Base-by-base conservation (phyloP, 148 eudicot species). In the Amaranthus cruentus region DNA sequence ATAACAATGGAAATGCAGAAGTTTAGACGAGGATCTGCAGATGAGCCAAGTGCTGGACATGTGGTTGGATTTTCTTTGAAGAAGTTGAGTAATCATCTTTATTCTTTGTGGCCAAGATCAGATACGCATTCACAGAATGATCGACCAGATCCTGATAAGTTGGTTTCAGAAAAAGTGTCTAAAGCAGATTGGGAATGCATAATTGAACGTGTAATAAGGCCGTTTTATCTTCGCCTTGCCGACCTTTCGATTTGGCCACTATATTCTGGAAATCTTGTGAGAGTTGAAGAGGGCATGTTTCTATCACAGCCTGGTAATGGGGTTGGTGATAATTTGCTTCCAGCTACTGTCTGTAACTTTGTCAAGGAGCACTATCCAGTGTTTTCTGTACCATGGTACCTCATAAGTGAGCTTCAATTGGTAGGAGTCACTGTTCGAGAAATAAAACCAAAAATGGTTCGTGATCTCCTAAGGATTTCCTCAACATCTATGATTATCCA, bases 351-450 rank as follows among this genome's bases (percentile, higher is more conserved):
- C 65, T 95, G 99, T 84, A 86, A 87, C 56, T 95, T 95, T 82
- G 99, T 95, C 73, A 95, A 92, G 80, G 97, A 95, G 79, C 99
- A 91, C 81, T 91, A 95, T 85, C 99, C 97, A 55, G 99, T 95
- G 60, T 95, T 95, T 85, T 90, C 96, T 71, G 96, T 95, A 43
- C 99, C 99, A 15, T 95, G 99, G 99, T 93, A 95, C 76, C 79
- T 95, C 83, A 87, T 95, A 76, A 84, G 88, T 84, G 99, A 95
- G 82, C 88, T 95, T 73, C 92, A 88, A 79, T 88, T 89, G 11
- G 87, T 92, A 58, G 99, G 96, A 49, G 80, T 95, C 53, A 72
- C 79, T 55, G 94, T 92, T 73, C 87, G 93, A 79, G 97, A 95
- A 86, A 90, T 95, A 71, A 92, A 90, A 83, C 97, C 99, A 53